phyloP scores from a whole-genome alignment of 2,329 filamentous ascomycete genomes.

The Aspergillus neotritici region DNA sequence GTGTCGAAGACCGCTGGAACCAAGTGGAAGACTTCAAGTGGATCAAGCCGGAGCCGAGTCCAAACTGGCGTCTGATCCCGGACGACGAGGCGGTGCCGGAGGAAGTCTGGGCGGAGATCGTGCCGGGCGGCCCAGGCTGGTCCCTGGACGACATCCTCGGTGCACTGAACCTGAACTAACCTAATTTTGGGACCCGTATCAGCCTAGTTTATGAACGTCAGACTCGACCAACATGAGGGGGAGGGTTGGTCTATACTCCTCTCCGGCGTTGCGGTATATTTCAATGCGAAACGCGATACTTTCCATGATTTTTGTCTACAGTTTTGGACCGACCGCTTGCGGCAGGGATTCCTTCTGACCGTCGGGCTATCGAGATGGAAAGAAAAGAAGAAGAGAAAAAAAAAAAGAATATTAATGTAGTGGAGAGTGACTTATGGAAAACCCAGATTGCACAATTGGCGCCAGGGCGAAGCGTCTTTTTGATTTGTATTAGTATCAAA shows the following conservation, averaged over 20 bases:
- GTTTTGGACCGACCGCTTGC: too few species aligned
- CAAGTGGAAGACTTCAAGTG: slow-evolving; percentile 97
- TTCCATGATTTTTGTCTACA: not conserved
- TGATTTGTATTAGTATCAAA: slow-evolving; percentile 1
- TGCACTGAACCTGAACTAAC: slow-evolving; percentile 24
- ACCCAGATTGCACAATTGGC: too few species aligned
- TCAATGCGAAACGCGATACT: not conserved
- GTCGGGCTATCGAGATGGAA: too few species aligned
- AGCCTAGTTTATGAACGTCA: too few species aligned
- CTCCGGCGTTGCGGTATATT: not conserved
- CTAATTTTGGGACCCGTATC: not conserved
- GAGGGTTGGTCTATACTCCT: not conserved
- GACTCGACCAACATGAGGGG: not conserved
- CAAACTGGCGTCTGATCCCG: slow-evolving; percentile 74
- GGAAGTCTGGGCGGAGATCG: slow-evolving; percentile 62
- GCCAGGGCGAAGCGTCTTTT: not conserved
- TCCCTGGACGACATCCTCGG: slow-evolving; percentile 61
- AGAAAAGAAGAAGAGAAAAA: too few species aligned
- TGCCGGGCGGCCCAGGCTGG: slow-evolving; percentile 58
- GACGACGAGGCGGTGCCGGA: slow-evolving; percentile 55
- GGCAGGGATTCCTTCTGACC: too few species aligned
- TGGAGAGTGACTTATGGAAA: too few species aligned
- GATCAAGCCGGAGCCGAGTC: slow-evolving; percentile 78
- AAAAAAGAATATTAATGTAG: too few species aligned
- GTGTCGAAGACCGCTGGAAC: slow-evolving; percentile 66